These are phyloP conservation scores for Auriscalpium microsporum DNA, from an alignment of 768 basidiomycete species.

Conservation along the genomic window DNA sequence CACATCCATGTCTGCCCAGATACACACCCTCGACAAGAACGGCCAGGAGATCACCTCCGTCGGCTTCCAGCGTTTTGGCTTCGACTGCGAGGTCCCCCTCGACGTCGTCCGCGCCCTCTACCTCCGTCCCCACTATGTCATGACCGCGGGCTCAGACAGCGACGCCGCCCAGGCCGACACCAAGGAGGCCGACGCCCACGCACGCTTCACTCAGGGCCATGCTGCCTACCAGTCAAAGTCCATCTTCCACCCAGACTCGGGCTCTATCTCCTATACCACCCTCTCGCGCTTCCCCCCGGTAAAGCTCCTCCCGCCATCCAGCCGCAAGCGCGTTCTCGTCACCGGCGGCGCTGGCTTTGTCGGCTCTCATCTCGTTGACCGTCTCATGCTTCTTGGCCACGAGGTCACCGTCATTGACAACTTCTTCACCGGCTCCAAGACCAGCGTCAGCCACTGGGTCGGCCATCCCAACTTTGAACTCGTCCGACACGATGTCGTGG, in stretches of 20 bases:
- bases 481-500: slow-evolving; percentile 94
- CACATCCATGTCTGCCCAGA: slow-evolving; percentile 29
- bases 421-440: slow-evolving; percentile 97
- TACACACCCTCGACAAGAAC: slow-evolving; percentile 61
- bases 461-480: slow-evolving; percentile 99
- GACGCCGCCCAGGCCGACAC: slow-evolving; percentile 31
- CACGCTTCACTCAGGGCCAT: slow-evolving; percentile 41
- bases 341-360: slow-evolving; percentile 99
- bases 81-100: slow-evolving; percentile 77
- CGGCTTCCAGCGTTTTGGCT: slow-evolving; percentile 81
- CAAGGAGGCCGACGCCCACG: slow-evolving; percentile 37
- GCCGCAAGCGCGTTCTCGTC: slow-evolving; percentile 84
- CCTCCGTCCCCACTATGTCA: slow-evolving; percentile 71
- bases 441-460: slow-evolving; percentile 92
- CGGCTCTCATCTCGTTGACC: slow-evolving; percentile 95
- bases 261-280: slow-evolving; percentile 87
- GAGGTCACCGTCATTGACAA: slow-evolving; percentile 97
- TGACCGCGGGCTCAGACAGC: slow-evolving; percentile 28
- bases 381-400: slow-evolving; percentile 95
- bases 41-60: slow-evolving; percentile 72
- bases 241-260: slow-evolving; percentile 71
- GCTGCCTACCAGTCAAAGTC: slow-evolving; percentile 70
- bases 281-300: slow-evolving; percentile 91
- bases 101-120: slow-evolving; percentile 83
- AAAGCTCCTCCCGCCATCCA: slow-evolving; percentile 66